Evolutionary conservation across 2,329 filamentous ascomycete genomes (phyloP).

Genomic region (Cadophora sp.): DNA sequence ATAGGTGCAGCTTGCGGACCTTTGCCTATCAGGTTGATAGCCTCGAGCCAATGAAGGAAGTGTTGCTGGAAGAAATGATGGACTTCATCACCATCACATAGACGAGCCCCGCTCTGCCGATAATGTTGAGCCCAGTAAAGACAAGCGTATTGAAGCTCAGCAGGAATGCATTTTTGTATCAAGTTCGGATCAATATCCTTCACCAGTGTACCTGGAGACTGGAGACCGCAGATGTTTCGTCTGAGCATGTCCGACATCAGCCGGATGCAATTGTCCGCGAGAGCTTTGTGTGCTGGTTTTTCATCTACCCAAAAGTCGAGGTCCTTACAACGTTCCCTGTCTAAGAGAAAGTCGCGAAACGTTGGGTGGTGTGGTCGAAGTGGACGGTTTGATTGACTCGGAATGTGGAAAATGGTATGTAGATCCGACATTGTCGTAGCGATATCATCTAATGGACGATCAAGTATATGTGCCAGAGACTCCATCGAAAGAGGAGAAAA

Average conservation of each 20-base stretch:
- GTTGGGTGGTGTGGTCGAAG: background rate
- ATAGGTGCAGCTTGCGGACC: background rate
- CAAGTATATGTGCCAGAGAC: background rate
- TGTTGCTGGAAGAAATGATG: background rate
- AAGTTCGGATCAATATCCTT: background rate
- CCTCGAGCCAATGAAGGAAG: background rate
- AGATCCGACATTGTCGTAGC: background rate
- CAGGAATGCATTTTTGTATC: background rate
- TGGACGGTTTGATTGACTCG: background rate
- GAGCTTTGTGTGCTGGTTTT: background rate
- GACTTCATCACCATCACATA: background rate
- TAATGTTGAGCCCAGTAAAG: background rate
- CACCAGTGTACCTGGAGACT: background rate
- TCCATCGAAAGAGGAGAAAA: background rate
- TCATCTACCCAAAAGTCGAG: background rate
- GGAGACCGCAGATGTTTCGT: background rate
- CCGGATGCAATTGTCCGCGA: background rate
- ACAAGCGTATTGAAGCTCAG: background rate
- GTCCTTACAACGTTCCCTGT: background rate
- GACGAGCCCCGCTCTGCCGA: background rate
- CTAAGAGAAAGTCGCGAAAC: background rate
- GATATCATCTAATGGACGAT: background rate
- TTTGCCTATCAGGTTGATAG: background rate
- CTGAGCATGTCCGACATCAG: background rate
- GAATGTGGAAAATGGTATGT: background rate